phyloP scores from a whole-genome alignment of 768 basidiomycete genomes.

The Suillus clintonianus region DNA sequence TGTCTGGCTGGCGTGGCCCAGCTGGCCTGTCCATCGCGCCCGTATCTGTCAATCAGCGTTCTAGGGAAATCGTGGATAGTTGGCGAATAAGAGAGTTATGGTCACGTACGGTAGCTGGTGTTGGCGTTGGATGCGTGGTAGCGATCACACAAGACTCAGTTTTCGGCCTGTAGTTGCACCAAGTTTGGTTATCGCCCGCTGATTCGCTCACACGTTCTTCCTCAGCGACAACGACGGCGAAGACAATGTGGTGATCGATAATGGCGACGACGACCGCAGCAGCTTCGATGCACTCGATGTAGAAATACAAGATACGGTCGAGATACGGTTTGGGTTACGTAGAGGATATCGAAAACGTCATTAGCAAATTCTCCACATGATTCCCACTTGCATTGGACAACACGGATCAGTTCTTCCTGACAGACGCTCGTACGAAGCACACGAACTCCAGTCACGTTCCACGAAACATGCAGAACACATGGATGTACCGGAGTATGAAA shows the following conservation, averaged over 20 bases:
- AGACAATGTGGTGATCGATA: neutral
- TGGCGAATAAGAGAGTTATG: neutral
- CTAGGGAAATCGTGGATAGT: neutral
- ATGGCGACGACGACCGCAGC: neutral
- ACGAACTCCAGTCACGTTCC: neutral
- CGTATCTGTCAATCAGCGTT: neutral
- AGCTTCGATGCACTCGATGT: neutral
- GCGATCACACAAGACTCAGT: slow-evolving; percentile 3
- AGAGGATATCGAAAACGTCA: slow-evolving; percentile 1
- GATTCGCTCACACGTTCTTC: slow-evolving; percentile 5
- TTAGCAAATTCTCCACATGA: neutral
- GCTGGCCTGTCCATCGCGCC: slow-evolving; percentile 50
- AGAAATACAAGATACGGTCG: neutral
- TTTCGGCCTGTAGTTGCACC: neutral
- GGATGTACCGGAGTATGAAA: neutral
- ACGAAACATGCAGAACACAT: neutral
- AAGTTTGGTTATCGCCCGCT: slow-evolving; percentile 1
- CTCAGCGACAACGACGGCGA: neutral
- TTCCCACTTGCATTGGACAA: neutral
- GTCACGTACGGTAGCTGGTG: neutral
- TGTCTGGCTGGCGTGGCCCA: slow-evolving; percentile 67
- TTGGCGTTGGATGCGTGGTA: neutral
- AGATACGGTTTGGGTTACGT: neutral
- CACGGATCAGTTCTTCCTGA: neutral
- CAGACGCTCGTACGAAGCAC: neutral